A percentile compares a stretch with the other conserved stretches of the same genome.
Evolutionary conservation across 495 filamentous ascomycete species (phyloP).

Genomic region (Glarea lozoyensis): DNA sequence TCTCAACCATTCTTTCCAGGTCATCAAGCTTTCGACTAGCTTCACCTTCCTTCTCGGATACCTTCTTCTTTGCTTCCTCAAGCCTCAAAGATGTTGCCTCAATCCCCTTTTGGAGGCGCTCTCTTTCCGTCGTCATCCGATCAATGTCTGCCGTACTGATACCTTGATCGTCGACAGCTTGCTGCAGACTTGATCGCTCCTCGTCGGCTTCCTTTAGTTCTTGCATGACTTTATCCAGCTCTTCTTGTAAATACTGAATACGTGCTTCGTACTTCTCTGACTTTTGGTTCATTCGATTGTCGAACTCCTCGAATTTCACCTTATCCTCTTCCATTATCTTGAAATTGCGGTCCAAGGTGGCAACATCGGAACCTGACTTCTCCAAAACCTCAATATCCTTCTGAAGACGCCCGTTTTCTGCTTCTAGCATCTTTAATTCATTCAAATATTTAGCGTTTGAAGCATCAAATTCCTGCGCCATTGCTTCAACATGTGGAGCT

Average conservation of each 20-base stretch:
- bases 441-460: conserved; percentile 72
- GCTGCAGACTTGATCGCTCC: conserved; percentile 70
- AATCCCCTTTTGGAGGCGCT: conserved; percentile 78
- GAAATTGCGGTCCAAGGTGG: conserved; percentile 73
- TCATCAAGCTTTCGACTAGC: conserved; percentile 78
- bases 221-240: conserved; percentile 64
- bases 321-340: conserved; percentile 84
- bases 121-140: conserved; percentile 92
- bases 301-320: conserved; percentile 88
- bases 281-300: conserved; percentile 65
- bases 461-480: conserved; percentile 82
- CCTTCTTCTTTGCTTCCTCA: conserved; percentile 72
- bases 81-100: conserved; percentile 63
- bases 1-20: conserved; percentile 74
- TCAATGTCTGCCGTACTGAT: conserved; percentile 97
- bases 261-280: conserved; percentile 74
- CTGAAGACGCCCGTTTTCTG: conserved; percentile 64
- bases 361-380: conserved; percentile 72
- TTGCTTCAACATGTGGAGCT: conserved; percentile 73
- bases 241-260: conserved; percentile 67
- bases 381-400: conserved; percentile 84
- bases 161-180: conserved; percentile 80
- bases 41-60: conserved; percentile 75
- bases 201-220: conserved; percentile 75
- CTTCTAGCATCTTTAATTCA: conserved; percentile 75